Conservation (phyloP, 768 basidiomycete genomes). For the Galerina sulciceps region DNA sequence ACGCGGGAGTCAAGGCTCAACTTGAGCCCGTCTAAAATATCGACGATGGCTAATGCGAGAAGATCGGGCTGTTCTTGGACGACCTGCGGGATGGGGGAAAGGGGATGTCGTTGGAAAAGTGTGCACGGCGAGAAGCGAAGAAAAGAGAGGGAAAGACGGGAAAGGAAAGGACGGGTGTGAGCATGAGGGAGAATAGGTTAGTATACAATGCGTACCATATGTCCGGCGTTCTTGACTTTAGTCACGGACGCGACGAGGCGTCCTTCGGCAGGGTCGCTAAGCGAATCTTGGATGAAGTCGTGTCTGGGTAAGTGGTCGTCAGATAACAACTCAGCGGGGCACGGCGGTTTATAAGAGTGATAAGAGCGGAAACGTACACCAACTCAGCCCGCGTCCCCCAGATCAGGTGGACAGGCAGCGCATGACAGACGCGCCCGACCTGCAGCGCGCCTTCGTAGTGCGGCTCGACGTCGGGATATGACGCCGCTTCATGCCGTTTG, state of each 20-base stretch:
- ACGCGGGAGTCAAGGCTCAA: no score
- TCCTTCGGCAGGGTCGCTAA: conserved; percentile 44
- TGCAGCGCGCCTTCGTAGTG: conserved; percentile 44
- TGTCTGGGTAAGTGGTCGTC: no score
- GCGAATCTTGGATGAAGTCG: conserved; percentile 46
- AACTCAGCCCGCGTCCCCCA: conserved; percentile 49
- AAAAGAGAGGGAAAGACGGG: background rate
- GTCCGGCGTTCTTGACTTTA: conserved; percentile 47
- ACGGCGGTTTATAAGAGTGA: no score
- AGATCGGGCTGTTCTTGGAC: conserved; percentile 49
- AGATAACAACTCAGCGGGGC: no score
- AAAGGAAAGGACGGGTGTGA: no score
- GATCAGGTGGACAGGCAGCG: conserved; percentile 49
- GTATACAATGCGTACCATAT: conserved; percentile 41
- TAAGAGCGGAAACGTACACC: no score
- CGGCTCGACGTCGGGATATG: conserved; percentile 47
- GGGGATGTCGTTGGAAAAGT: no score
- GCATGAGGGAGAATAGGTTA: no score
- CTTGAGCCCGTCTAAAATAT: conserved; percentile 34
- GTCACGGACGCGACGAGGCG: conserved; percentile 45
- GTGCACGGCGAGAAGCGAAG: no score
- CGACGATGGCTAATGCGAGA: conserved; percentile 38
- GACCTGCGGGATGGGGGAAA: conserved; percentile 33
- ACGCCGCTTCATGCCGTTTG: conserved; percentile 46
- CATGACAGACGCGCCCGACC: conserved; percentile 35